These are phyloP conservation scores for Sonneratia alba DNA, from an alignment of 345 rosid species.

Conservation along the genomic window DNA sequence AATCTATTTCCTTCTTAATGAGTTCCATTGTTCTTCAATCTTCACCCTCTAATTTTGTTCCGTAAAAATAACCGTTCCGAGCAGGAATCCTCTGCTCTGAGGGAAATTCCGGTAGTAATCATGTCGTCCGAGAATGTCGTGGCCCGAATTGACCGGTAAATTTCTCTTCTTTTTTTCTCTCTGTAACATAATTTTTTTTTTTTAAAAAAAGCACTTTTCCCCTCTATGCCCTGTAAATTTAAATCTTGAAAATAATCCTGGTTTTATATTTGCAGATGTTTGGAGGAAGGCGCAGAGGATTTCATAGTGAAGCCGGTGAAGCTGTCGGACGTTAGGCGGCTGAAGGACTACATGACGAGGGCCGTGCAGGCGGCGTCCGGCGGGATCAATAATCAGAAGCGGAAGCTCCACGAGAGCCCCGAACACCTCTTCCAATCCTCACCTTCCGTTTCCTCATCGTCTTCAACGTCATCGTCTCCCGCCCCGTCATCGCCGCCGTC, in stretches of 20 bases:
- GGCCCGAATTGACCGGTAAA: conserved; percentile 69
- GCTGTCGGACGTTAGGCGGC: conserved; percentile 66
- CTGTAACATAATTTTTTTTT: no score
- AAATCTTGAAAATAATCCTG: background rate
- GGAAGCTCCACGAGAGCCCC: conserved; percentile 44
- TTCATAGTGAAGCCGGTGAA: conserved; percentile 92
- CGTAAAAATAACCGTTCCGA: no score
- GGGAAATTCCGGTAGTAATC: conserved; percentile 79
- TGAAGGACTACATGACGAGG: conserved; percentile 44
- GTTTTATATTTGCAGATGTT: conserved; percentile 36
- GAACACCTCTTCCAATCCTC: conserved; percentile 3
- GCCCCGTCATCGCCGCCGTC: conserved; percentile 18
- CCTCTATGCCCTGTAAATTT: background rate
- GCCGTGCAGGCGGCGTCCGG: conserved; percentile 13
- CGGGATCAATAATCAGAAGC: conserved; percentile 28
- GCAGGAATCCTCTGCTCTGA: conserved; percentile 51
- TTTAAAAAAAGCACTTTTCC: background rate
- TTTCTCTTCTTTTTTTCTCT: background rate
- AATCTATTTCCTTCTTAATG: background rate
- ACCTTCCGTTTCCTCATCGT: conserved; percentile 11
- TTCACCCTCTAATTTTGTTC: no score
- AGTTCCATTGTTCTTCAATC: background rate
- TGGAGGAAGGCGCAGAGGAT: conserved; percentile 94
- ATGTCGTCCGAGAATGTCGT: conserved; percentile 90
- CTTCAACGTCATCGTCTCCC: conserved; percentile 20